Percentiles rank a stretch among this genome's conserved stretches.
These are phyloP conservation scores for Penicillium tannophilum DNA, from an alignment of 495 filamentous ascomycete genomes.

Conservation along the genomic window DNA sequence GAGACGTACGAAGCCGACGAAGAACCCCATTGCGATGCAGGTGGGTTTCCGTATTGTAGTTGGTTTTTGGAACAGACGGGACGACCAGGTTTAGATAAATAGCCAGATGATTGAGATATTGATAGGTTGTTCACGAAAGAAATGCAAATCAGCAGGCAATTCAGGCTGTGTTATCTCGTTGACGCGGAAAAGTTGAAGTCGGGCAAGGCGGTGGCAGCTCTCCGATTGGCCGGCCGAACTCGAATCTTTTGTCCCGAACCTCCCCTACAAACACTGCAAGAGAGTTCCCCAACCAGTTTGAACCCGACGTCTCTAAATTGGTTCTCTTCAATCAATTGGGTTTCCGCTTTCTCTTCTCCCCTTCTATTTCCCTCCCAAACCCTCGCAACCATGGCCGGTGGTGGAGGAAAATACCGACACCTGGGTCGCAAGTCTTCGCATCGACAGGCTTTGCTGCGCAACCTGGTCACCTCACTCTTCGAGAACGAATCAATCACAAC, in stretches of 20 bases:
- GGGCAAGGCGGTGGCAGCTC: slow-evolving; percentile 34
- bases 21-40: slow-evolving; percentile 65
- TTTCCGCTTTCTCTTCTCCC: not conserved
- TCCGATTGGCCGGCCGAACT: slow-evolving; percentile 46
- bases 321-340: slow-evolving; percentile 7
- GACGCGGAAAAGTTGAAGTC: slow-evolving; percentile 18
- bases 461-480: slow-evolving; percentile 94
- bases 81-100: not conserved
- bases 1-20: slow-evolving; percentile 77
- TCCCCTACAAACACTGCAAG: slow-evolving; percentile 15
- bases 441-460: slow-evolving; percentile 89
- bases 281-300: not conserved
- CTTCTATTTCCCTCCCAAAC: slow-evolving; percentile 1
- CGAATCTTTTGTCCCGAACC: slow-evolving; percentile 43
- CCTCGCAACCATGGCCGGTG: slow-evolving; percentile 72
- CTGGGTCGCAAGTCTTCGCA: slow-evolving; percentile 82
- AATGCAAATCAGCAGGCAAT: not conserved
- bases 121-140: not conserved
- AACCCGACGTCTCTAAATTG: not conserved
- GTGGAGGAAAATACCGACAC: slow-evolving; percentile 80
- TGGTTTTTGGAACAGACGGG: not conserved
- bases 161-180: not conserved
- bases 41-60: not conserved
- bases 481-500: slow-evolving; percentile 89
- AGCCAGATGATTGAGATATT: not conserved